Evolutionary conservation across 139 green algal species (phyloP).

Genomic region (Chlamydomonas sp.): DNA sequence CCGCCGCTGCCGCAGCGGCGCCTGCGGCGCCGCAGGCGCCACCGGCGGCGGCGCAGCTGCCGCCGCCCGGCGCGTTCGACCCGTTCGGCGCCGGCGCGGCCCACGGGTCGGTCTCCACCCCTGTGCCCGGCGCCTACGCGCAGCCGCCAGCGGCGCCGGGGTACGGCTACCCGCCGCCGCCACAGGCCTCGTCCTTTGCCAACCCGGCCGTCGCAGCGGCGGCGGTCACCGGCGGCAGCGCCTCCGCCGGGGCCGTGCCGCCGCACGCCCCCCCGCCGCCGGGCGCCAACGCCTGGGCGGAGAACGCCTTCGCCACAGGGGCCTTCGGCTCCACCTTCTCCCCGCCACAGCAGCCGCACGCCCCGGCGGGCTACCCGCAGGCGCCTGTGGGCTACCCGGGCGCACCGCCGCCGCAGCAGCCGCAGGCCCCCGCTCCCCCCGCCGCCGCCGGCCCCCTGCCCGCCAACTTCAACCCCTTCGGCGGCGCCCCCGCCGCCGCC

Average conservation of each 20-base stretch:
- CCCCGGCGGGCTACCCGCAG: background rate
- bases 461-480: constrained; percentile 20
- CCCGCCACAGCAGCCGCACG: background rate
- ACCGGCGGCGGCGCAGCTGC: background rate
- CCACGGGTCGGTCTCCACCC: background rate
- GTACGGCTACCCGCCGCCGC: background rate
- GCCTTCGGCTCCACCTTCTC: background rate
- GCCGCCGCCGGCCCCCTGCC: background rate
- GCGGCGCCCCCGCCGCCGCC: background rate
- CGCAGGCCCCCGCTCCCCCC: no score
- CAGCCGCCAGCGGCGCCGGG: background rate
- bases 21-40: background rate
- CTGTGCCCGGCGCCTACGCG: background rate
- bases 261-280: background rate
- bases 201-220: background rate
- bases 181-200: background rate
- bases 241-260: background rate
- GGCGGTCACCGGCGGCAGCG: background rate
- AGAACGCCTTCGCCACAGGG: background rate
- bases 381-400: background rate
- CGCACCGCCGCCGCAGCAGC: background rate
- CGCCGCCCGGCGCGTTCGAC: background rate
- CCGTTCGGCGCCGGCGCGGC: background rate
- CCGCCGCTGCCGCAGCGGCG: background rate
- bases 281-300: background rate